A percentile compares a stretch with the other conserved stretches of the same genome.
These are phyloP conservation scores for Penicillium sp. DNA, from an alignment of 2,329 filamentous ascomycete species.

Conservation along the genomic window DNA sequence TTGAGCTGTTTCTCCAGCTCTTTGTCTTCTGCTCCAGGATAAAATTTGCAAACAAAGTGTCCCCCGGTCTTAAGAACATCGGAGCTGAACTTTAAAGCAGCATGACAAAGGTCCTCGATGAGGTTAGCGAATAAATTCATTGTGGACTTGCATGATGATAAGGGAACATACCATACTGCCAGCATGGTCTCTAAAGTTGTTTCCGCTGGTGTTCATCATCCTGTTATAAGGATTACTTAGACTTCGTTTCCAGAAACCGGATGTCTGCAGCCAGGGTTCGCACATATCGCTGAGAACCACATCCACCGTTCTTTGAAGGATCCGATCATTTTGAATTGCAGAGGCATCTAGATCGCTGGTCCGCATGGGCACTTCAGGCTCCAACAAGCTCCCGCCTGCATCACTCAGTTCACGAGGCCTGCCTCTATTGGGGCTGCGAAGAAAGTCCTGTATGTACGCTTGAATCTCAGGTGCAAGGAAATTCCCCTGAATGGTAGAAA, in stretches of 20 bases:
- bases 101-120: conserved; percentile 80
- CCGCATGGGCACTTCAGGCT: conserved; percentile 2
- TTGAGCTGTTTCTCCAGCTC: conserved; percentile 71
- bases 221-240: conserved; percentile 94
- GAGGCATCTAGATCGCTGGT: neutral
- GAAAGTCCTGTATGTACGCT: conserved; percentile 71
- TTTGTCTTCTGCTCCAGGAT: conserved; percentile 86
- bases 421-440: conserved; percentile 63
- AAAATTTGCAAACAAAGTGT: conserved; percentile 97
- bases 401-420: conserved; percentile 42
- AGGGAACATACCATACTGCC: conserved; percentile 79
- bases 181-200: conserved; percentile 80
- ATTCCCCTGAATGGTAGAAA: conserved; percentile 93
- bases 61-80: conserved; percentile 80
- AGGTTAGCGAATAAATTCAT: conserved; percentile 3
- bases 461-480: conserved; percentile 59
- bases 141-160: neutral
- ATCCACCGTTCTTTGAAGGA: conserved; percentile 66
- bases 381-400: conserved; percentile 9
- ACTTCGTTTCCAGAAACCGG: conserved; percentile 78
- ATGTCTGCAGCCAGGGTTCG: conserved; percentile 85
- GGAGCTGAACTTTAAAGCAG: conserved; percentile 80
- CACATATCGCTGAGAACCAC: conserved; percentile 99
- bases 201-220: conserved; percentile 99
- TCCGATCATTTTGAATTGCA: neutral